These are phyloP conservation scores for Penicillium maclennaniae DNA, from an alignment of 495 filamentous ascomycete genomes.

Conservation along the genomic window DNA sequence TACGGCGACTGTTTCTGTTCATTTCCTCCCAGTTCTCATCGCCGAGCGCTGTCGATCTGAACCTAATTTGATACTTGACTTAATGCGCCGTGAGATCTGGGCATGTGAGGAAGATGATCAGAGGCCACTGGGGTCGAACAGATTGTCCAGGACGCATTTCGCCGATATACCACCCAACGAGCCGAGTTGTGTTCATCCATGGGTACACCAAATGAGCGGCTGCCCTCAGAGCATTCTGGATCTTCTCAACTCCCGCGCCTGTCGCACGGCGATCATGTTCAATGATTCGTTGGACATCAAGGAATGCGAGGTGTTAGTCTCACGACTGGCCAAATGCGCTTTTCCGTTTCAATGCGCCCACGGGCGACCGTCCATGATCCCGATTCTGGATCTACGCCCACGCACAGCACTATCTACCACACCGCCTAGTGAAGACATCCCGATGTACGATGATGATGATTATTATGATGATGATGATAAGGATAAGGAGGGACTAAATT, in stretches of 20 bases:
- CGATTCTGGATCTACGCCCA: constrained; percentile 56
- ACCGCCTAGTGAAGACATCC: neutral
- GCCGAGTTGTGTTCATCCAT: constrained; percentile 25
- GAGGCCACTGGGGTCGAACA: constrained; percentile 5
- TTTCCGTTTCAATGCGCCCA: constrained; percentile 96
- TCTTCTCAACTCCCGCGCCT: constrained; percentile 84
- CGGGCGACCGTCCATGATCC: constrained; percentile 75
- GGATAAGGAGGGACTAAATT: constrained; percentile 6
- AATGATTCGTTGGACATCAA: constrained; percentile 67
- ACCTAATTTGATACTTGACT: constrained; percentile 60
- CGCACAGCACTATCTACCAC: neutral
- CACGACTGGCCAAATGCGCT: constrained; percentile 58
- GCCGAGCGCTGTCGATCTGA: constrained; percentile 71
- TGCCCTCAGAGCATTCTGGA: constrained; percentile 81
- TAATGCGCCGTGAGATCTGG: constrained; percentile 77
- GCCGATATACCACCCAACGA: neutral
- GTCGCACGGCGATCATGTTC: constrained; percentile 94
- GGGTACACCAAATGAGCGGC: constrained; percentile 56
- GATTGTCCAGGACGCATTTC: neutral
- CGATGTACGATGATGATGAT: neutral
- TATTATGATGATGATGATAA: constrained; percentile 3
- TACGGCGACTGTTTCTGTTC: constrained; percentile 42
- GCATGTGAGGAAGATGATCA: constrained; percentile 36
- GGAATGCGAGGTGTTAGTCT: constrained; percentile 64
- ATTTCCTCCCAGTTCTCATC: constrained; percentile 64